Evolutionary conservation across 176 grass and related monocot genomes (phyloP).

Genomic region (Elymus sibiricus): DNA sequence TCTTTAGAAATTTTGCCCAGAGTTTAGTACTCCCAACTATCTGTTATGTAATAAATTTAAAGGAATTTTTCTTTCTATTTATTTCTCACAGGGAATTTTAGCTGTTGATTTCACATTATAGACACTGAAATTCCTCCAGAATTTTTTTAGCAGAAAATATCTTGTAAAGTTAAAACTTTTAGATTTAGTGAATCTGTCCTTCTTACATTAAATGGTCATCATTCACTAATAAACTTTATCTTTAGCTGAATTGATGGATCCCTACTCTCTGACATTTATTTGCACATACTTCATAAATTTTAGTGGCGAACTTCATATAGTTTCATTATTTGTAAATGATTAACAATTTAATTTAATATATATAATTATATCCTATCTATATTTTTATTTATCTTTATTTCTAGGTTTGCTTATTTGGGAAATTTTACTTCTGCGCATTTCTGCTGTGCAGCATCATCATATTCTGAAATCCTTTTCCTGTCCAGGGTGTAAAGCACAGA

Average conservation of each 20-base stretch:
- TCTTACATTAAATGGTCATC: conserved; percentile 19
- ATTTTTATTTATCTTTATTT: conserved; percentile 6
- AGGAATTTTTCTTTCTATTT: conserved; percentile 9
- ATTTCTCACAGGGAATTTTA: conserved; percentile 36
- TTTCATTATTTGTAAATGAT: not conserved
- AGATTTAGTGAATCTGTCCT: conserved; percentile 43
- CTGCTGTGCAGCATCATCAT: conserved; percentile 19
- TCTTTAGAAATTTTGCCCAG: not conserved
- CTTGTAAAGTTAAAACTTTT: conserved; percentile 28
- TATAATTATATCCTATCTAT: not conserved
- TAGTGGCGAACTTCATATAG: not conserved
- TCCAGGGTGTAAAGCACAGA: conserved; percentile 14
- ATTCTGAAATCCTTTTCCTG: conserved; percentile 21
- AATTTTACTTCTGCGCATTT: not conserved
- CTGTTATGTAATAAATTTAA: not conserved
- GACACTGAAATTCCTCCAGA: conserved; percentile 10
- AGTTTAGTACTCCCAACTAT: not conserved
- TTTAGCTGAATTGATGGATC: not conserved
- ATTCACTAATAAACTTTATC: conserved; percentile 24
- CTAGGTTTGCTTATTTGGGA: conserved; percentile 10
- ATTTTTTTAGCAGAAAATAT: conserved; percentile 28
- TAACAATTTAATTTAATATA: not conserved
- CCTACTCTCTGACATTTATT: not conserved
- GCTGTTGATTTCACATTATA: conserved; percentile 41
- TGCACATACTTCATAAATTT: not conserved